Base-by-base conservation (phyloP, 305 asterid genomes). In the Fraxinus dipetala region DNA sequence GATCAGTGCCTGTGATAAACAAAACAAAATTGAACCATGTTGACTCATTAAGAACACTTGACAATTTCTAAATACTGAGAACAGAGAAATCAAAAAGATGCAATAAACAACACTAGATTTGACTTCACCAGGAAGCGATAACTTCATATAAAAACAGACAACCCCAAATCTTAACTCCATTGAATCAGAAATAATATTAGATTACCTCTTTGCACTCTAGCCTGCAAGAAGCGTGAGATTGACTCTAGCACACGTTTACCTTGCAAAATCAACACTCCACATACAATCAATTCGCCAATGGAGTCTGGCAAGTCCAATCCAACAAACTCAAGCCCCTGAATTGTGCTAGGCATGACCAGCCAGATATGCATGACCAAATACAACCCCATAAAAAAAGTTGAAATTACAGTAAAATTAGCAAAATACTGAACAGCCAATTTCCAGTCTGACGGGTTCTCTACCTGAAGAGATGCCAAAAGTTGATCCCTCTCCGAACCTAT, bases 221-320 rank as follows among this genome's bases (percentile, higher is more conserved):
- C 98, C 85, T 93, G 94, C 96, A 95, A 91, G 89, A 93, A 95
- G 77, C 98, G 96, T 78, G 98, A 92, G 69, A 95, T 76, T 18
- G 91, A 87, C 87, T 92, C 95, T 51, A 95, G 89, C 83, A 90
- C 92, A 18, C 95, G 89, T 89, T 90, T 89, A 72, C 97, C 98
- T 90, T 93, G 98, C 82, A 93, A 90, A 83, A 94, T 95, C 88
- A 95, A 84, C 56, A 94, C 92, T 70, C 93, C 97, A 79, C 92
- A 90, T 81, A 94, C 96, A 77, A 95, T 91, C 83, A 94, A 14
- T 86, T 95, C 99, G 45, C 98, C 98, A 65, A 95, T 83, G 26
- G 99, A 93, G 89, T 95, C 99, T n/a, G 99, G 99, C 86, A 95
- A 89, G 89, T 95, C 99, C 75, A 95, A 87, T 72, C 99, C 99